These are phyloP conservation scores for Picochlorum sp. DNA, from an alignment of 139 green algal species.

Conservation along the genomic window DNA sequence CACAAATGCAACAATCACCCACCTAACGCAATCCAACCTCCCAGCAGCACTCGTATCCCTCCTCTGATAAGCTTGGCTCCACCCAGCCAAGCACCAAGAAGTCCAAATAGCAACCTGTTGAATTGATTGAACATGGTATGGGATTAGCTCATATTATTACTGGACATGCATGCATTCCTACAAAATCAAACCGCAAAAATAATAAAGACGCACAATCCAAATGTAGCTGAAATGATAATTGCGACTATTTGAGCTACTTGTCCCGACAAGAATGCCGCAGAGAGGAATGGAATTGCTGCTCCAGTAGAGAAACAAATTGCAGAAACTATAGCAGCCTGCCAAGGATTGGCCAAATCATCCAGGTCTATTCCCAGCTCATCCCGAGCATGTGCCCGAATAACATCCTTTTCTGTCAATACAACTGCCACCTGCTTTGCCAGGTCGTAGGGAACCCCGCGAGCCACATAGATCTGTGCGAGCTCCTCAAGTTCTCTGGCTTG, in stretches of 20 bases:
- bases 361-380: constrained; percentile 88
- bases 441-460: constrained; percentile 40
- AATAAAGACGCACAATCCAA: constrained; percentile 2
- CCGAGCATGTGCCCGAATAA: constrained; percentile 68
- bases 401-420: constrained; percentile 55
- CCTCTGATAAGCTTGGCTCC: constrained; percentile 40
- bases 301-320: constrained; percentile 47
- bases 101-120: constrained; percentile 40
- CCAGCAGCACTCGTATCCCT: constrained; percentile 54
- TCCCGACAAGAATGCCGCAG: constrained; percentile 45
- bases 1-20: too few species aligned
- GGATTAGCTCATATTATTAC: too few species aligned
- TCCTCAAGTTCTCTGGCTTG: constrained; percentile 55
- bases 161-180: too few species aligned
- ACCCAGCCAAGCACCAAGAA: constrained; percentile 51
- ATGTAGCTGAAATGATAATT: constrained; percentile 27
- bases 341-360: constrained; percentile 70
- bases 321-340: constrained; percentile 47
- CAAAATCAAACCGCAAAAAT: neutral
- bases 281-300: constrained; percentile 53
- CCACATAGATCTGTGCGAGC: constrained; percentile 60
- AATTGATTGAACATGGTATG: neutral
- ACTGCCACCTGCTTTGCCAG: constrained; percentile 44
- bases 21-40: constrained; percentile 68
- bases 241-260: constrained; percentile 20